phyloP scores from a whole-genome alignment of 176 grass and related monocot species.

The Carex kokanica region DNA sequence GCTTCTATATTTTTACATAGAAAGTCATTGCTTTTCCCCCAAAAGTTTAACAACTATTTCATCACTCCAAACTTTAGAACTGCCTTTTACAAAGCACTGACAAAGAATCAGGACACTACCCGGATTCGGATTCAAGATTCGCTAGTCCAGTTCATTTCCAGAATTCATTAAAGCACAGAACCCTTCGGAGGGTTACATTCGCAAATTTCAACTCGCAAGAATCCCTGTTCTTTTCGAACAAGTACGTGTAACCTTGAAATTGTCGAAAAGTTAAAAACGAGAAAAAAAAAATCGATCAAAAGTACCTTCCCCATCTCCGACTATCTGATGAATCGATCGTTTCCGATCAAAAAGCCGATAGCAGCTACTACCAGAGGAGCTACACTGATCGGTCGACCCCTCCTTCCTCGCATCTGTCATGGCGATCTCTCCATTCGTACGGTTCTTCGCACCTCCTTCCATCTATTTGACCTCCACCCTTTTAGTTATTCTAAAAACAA shows the following conservation, averaged over 20 bases:
- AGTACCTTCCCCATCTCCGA: conserved; percentile 72
- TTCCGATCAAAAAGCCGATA: conserved; percentile 42
- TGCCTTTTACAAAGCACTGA: background rate
- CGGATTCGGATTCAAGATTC: background rate
- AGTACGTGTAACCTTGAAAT: background rate
- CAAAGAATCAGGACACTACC: background rate
- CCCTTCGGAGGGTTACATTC: background rate
- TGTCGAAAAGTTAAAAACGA: background rate
- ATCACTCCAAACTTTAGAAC: background rate
- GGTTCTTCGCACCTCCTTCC: conserved; percentile 27
- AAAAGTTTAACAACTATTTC: background rate
- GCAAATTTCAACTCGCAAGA: background rate
- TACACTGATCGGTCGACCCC: conserved; percentile 38
- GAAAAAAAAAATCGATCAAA: background rate
- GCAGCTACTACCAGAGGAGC: conserved; percentile 31
- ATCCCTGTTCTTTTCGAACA: background rate
- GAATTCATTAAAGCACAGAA: background rate
- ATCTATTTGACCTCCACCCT: background rate
- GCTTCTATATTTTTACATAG: background rate
- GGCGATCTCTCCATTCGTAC: conserved; percentile 41
- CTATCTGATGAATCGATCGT: conserved; percentile 70
- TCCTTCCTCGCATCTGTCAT: conserved; percentile 26
- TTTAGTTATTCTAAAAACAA: conserved; percentile 5
- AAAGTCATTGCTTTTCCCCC: background rate
- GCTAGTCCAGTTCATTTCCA: background rate